Evolutionary conservation across 345 rosid genomes (phyloP).

Genomic region (Aquilaria yunnanensis): DNA sequence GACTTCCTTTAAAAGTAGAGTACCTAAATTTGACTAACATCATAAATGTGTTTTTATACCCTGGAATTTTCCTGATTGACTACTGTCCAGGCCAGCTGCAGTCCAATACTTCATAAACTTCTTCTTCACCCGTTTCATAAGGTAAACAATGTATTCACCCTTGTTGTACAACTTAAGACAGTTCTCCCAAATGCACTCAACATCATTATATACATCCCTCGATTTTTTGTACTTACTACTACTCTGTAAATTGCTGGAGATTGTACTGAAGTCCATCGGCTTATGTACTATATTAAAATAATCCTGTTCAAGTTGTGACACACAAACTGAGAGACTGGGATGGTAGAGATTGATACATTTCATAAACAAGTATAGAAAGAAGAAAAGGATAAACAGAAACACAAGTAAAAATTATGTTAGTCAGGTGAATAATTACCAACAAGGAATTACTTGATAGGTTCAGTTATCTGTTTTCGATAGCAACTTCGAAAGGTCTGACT

Average conservation of each 20-base stretch:
- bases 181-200: slow-evolving; percentile 55
- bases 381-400: no score
- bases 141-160: slow-evolving; percentile 58
- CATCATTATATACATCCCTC: slow-evolving; percentile 47
- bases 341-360: no score
- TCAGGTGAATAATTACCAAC: no score
- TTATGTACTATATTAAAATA: slow-evolving; percentile 45
- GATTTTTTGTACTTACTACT: slow-evolving; percentile 43
- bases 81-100: slow-evolving; percentile 40
- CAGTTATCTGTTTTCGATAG: no score
- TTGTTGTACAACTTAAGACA: slow-evolving; percentile 47
- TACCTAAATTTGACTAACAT: no score
- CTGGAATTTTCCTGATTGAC: slow-evolving; percentile 20
- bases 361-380: no score
- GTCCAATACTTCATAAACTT: slow-evolving; percentile 61
- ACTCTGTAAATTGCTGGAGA: slow-evolving; percentile 46
- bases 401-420: no score
- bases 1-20: no score
- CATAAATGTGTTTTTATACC: slow-evolving; percentile 15
- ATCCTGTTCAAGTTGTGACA: slow-evolving; percentile 26
- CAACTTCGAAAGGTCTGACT: no score
- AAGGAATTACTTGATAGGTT: no score
- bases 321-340: no score
- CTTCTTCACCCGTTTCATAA: slow-evolving; percentile 58
- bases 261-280: slow-evolving; percentile 65